phyloP scores from a whole-genome alignment of 345 rosid genomes.

The Noccaea bulbosa region DNA sequence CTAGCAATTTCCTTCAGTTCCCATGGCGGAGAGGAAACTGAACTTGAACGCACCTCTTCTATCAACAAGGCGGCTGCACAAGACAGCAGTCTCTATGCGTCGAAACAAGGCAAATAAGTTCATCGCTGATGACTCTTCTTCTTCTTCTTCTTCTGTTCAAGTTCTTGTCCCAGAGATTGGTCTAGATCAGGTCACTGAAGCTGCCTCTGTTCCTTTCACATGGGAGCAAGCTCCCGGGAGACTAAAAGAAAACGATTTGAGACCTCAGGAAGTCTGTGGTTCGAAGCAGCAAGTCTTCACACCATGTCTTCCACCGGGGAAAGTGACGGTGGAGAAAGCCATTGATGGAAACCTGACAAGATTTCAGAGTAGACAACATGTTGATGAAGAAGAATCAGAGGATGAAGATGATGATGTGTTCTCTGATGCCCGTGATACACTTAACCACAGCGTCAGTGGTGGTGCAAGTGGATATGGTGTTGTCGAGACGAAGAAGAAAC shows the following conservation, averaged over 20 bases:
- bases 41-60: constrained; percentile 79
- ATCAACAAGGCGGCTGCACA: constrained; percentile 70
- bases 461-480: constrained; percentile 62
- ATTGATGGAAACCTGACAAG: constrained; percentile 26
- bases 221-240: constrained; percentile 93
- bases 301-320: constrained; percentile 54
- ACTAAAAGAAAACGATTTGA: constrained; percentile 47
- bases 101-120: constrained; percentile 34
- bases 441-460: constrained; percentile 61
- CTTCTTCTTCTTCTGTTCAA: constrained; percentile 32
- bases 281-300: constrained; percentile 30
- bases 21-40: constrained; percentile 77
- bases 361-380: constrained; percentile 37
- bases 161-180: constrained; percentile 41
- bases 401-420: constrained; percentile 52
- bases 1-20: neutral
- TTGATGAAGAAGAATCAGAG: constrained; percentile 36
- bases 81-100: constrained; percentile 45
- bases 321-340: constrained; percentile 41
- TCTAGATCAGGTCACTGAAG: constrained; percentile 70
- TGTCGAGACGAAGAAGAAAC: constrained; percentile 45
- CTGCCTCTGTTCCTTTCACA: constrained; percentile 80
- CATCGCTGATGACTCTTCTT: constrained; percentile 10
- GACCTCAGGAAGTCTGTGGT: constrained; percentile 24
- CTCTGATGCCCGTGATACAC: constrained; percentile 75